Base-by-base conservation (phyloP, 2,329 filamentous ascomycete genomes). In the Venturia asperata region DNA sequence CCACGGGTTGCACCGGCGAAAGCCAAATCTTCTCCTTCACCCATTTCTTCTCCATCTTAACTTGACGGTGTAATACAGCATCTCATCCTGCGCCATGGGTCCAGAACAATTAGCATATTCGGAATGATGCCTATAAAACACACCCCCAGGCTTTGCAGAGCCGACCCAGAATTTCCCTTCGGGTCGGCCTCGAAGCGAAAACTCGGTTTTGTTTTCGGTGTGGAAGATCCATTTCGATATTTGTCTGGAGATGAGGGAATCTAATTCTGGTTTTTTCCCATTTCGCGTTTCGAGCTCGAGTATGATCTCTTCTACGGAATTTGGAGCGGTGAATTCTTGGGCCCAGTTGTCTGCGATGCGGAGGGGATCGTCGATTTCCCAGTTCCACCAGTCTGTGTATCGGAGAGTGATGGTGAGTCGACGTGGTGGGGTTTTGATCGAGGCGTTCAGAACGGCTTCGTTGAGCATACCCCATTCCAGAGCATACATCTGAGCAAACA, bases 351-450 rank as follows among this genome's bases (percentile, higher is more conserved):
- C 42, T 17, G 21, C 10, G n/a, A 45, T 42, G 5, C 37, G 37
- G 19, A 61, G 60, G 15, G 60, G 60, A n/a, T 13, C 19, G n/a
- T 43, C 43, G 15, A 27, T 1, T 11, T 61, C 60, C 60, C 60
- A 61, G 27, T 61, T 19, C 60, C 60, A 61, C 60, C 60, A 61
- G 42, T 61, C 60, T 61, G 60, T 61, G n/a, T 61, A 61, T 17
- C 60, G 60, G 15, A 61, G 37, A 42, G 60, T 61, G 13, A 61
- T 61, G 39, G 39, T 61, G 24, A 61, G 17, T 27, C 60, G 37
- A 24, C 42, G 60, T 17, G 37, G 60, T 7, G 42, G 43, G 15
- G 39, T 27, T 45, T 61, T 61, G 7, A 61, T 19, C 39, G 34
- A 42, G 34, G 56, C 56, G n/a, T 61, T 37, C 15, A 9, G 30